phyloP scores from a whole-genome alignment of 108 stramenopile genomes.

The Skeletonema costatum region DNA sequence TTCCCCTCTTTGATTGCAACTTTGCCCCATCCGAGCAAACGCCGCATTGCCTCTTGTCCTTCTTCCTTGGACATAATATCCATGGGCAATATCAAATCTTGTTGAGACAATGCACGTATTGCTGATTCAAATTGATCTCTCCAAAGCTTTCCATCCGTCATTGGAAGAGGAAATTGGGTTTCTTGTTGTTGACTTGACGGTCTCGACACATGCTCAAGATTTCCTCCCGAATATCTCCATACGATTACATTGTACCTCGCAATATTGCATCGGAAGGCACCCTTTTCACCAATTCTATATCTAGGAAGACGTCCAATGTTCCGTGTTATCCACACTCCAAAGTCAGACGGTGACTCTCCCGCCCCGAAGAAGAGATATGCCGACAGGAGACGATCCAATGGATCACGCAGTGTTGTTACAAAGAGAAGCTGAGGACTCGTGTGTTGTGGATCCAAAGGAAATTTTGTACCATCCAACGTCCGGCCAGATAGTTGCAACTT shows the following conservation, averaged over 20 bases:
- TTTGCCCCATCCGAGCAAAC: conserved; percentile 36
- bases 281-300: conserved; percentile 6
- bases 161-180: not conserved
- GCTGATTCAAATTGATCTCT: conserved; percentile 28
- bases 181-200: not conserved
- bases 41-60: conserved; percentile 9
- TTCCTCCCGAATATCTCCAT: conserved; percentile 53
- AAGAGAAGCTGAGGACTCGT: conserved; percentile 23
- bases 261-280: conserved; percentile 12
- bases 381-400: conserved; percentile 53
- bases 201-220: not conserved
- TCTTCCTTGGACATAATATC: conserved; percentile 38
- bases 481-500: conserved; percentile 16
- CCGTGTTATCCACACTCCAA: conserved; percentile 22
- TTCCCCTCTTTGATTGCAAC: conserved; percentile 10
- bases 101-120: conserved; percentile 27
- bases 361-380: conserved; percentile 51
- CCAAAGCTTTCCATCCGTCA: conserved; percentile 17
- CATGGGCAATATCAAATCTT: conserved; percentile 42
- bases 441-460: not conserved
- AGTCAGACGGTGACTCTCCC: conserved; percentile 11
- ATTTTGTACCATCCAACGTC: not conserved
- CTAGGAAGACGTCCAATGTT: not conserved
- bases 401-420: conserved; percentile 53
- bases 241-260: conserved; percentile 42